Percentiles rank a stretch among this genome's conserved stretches.
Evolutionary conservation across 2,329 filamentous ascomycete species (phyloP).

Genomic region (Diaporthe ilicicola): DNA sequence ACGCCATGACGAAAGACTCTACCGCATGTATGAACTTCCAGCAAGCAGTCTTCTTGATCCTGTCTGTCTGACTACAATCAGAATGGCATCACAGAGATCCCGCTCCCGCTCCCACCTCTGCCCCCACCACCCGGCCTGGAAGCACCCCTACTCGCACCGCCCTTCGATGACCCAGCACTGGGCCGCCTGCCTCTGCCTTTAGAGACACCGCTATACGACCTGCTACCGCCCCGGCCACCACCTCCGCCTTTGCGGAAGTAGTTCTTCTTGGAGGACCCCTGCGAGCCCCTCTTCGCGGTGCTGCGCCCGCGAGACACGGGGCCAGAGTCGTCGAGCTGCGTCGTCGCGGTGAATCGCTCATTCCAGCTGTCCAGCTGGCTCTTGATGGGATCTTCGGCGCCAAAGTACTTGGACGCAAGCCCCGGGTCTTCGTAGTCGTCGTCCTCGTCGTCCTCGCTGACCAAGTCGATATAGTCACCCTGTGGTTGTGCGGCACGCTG

Average conservation of each 20-base stretch:
- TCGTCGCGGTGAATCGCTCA: constrained; percentile 37
- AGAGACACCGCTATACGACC: constrained; percentile 34
- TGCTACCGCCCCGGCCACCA: constrained; percentile 31
- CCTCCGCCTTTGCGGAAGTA: constrained; percentile 33
- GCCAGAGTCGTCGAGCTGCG: constrained; percentile 35
- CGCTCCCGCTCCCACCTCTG: not conserved
- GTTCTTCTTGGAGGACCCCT: constrained; percentile 31
- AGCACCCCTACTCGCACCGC: constrained; percentile 9
- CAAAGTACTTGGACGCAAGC: constrained; percentile 59
- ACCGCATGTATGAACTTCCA: not conserved
- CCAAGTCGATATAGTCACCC: constrained; percentile 62
- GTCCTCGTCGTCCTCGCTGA: constrained; percentile 53
- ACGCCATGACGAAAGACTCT: not conserved
- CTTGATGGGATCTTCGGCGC: constrained; percentile 31
- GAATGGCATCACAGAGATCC: constrained; percentile 30
- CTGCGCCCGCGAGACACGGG: constrained; percentile 37
- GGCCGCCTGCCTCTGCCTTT: constrained; percentile 35
- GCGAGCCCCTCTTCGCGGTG: constrained; percentile 21
- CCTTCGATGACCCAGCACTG: constrained; percentile 22
- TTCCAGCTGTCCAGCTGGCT: constrained; percentile 41
- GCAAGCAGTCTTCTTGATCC: not conserved
- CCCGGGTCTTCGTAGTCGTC: constrained; percentile 41
- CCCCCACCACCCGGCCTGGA: constrained; percentile 15
- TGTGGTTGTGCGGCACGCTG: constrained; percentile 36
- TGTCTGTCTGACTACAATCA: not conserved